Base-by-base conservation (phyloP, 208 protist genomes). In the Herpetomonas tarakana region DNA sequence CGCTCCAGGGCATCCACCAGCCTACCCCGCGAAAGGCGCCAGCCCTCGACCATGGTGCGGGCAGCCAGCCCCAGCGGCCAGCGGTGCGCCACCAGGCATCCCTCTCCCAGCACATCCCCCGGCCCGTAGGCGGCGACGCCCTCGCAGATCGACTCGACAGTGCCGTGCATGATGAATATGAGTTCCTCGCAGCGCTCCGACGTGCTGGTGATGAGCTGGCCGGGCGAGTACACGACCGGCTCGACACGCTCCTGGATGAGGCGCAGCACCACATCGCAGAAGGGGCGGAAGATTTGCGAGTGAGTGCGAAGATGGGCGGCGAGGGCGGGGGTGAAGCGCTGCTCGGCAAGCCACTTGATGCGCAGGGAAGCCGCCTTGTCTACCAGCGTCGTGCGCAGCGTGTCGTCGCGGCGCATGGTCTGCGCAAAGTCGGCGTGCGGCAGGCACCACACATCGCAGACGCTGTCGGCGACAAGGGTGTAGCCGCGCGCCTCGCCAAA, bases 31-130 rank as follows among this genome's bases (percentile, higher is more conserved):
- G 55, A 73, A 31, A 94, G 72, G 45, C 74, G 68, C 88, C 88
- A 94, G n/a, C 88, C 81, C 65, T 94, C 88, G 65, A 94, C 84
- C 82, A 94, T 94, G 25, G 80, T 74, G 46, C 81, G 76, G 7
- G 88, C 84, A 2, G 81, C 65, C 11, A 92, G 74, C 0, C 74
- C 83, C 11, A 94, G 30, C 16, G 88, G 88, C 84, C 88, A 94
- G 60, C 88, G 84, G 61, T 94, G 88, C 22, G 68, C 54, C 21
- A 94, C 70, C n/a, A 94, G 74, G 58, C 75, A 88, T 21, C 80
- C 73, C 53, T 87, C 88, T 29, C 88, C 88, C 58, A 94, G 69
- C 53, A 87, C 71, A 46, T 89, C 78, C 1, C 88, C 88, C 0
- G 79, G 66, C 29, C 82, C 81, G 71, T 91, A 94, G 30, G 76